Evolutionary conservation across 768 basidiomycete species (phyloP).

Genomic region (Postia placenta): DNA sequence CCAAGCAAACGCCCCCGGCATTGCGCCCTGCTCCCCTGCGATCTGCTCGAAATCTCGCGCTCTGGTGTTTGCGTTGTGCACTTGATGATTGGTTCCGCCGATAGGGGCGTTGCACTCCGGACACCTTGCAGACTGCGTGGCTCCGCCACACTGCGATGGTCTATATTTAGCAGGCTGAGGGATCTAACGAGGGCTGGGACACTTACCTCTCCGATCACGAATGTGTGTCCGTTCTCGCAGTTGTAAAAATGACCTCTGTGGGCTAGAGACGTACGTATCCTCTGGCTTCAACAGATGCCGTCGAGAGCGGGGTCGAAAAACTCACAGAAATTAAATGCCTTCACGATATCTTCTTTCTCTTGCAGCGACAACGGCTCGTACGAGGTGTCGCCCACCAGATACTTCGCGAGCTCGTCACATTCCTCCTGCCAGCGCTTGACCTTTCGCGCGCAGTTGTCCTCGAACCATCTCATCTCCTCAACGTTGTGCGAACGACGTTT

Average conservation of each 20-base stretch:
- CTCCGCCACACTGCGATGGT: constrained; percentile 22
- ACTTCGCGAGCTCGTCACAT: constrained; percentile 18
- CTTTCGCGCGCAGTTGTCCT: constrained; percentile 29
- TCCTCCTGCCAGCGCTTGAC: constrained; percentile 42
- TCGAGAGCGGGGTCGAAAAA: neutral
- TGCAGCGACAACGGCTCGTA: constrained; percentile 48
- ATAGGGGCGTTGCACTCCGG: constrained; percentile 24
- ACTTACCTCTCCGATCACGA: constrained; percentile 22
- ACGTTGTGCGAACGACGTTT: constrained; percentile 5
- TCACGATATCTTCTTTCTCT: constrained; percentile 45
- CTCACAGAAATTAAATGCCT: constrained; percentile 45
- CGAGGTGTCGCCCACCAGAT: constrained; percentile 37
- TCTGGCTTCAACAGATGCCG: neutral
- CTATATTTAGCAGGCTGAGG: neutral
- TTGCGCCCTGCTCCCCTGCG: constrained; percentile 15
- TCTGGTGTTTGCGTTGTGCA: constrained; percentile 14
- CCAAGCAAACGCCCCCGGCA: too few species aligned
- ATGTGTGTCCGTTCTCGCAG: constrained; percentile 27
- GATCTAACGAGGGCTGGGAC: neutral
- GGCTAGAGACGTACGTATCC: constrained; percentile 5
- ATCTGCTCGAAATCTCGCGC: constrained; percentile 21
- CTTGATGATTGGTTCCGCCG: constrained; percentile 19
- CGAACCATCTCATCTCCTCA: constrained; percentile 38
- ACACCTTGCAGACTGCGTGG: constrained; percentile 15
- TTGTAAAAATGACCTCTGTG: constrained; percentile 26